Base-by-base conservation (phyloP, 202 grass and related monocot species). In the Musa balbisiana region DNA sequence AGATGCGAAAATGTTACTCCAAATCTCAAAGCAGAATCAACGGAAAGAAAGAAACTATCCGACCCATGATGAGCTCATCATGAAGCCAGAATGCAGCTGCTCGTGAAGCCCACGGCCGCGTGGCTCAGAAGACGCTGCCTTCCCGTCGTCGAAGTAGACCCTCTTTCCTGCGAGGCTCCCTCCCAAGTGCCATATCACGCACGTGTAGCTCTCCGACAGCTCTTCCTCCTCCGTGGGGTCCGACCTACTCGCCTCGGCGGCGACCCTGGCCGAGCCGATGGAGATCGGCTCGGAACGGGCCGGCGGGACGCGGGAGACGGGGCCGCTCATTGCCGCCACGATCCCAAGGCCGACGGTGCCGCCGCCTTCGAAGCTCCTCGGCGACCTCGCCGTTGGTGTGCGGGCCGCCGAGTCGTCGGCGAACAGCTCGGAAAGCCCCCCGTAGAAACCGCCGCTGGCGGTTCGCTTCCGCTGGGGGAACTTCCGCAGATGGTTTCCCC, bases 261-360 rank as follows among this genome's bases (percentile, higher is more conserved):
- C 56, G 3, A 19, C 56, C 56, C 56, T 3, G 17, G 8, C 56
- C 3, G 16, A 60, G 16, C 56, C 56, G 2, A 60, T 60, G 14
- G 19, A 19, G 56, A 60, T 60, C 16, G 56, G 56, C 17, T 60
- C 56, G 2, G 56, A 60, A 3, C 56, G 56, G 56, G 56, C 4
- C 14, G 56, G 4, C 13, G 33, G 3, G 29, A 43, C 27, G 16
- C 43, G 29, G 15, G 56, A 16, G 17, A 69, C 67, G 14, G 12
- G 16, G 15, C 49, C 49, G 67, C 67, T 69, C 67, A 69, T 69
- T 8, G 33, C 67, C 67, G 67, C 67, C 67, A 69, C 67, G 67
- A 69, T 69, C 67, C 67, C 27, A 29, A 69, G 33, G 25, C 67
- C 67, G 33, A 69, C 67, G 27, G 15, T n/a, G 14, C 56, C 33